A percentile compares a stretch with the other conserved stretches of the same genome.
phyloP scores from a whole-genome alignment of 164 flowering plant species.

The Piper longum region DNA sequence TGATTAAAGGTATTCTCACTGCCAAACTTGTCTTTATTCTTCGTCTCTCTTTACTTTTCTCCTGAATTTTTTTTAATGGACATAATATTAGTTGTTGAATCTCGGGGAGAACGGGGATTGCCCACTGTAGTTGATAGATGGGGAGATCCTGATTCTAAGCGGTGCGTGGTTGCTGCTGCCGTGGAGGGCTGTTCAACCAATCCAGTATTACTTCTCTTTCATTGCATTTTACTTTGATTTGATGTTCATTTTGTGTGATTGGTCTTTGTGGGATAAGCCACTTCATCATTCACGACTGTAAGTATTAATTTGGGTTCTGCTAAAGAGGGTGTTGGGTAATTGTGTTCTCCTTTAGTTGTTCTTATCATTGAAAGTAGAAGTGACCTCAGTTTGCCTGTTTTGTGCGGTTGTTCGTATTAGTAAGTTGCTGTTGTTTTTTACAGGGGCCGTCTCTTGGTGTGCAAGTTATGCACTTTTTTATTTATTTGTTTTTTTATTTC shows the following conservation, averaged over 20 bases:
- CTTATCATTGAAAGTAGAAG: too few species aligned
- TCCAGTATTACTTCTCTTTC: conserved; percentile 36
- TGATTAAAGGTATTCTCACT: conserved; percentile 46
- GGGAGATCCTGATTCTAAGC: conserved; percentile 74
- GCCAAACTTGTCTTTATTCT: background rate
- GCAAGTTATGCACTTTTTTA: background rate
- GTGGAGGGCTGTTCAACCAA: conserved; percentile 39
- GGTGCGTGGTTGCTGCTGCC: conserved; percentile 56
- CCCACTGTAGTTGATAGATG: conserved; percentile 74
- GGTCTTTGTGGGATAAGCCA: too few species aligned
- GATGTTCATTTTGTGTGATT: background rate
- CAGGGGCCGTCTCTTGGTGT: too few species aligned
- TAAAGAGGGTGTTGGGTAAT: too few species aligned
- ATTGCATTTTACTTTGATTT: too few species aligned
- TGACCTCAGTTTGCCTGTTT: too few species aligned
- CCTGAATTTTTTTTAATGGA: background rate
- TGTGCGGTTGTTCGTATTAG: too few species aligned
- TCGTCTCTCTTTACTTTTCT: background rate
- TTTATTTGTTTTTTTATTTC: background rate
- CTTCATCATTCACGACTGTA: too few species aligned
- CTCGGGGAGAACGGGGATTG: conserved; percentile 32
- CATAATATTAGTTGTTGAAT: conserved; percentile 43
- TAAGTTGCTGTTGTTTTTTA: too few species aligned
- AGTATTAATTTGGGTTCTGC: too few species aligned
- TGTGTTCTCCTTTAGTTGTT: too few species aligned